Base-by-base conservation (phyloP, 1,139 yeast species). In the Arxiozyma slooffiae region DNA sequence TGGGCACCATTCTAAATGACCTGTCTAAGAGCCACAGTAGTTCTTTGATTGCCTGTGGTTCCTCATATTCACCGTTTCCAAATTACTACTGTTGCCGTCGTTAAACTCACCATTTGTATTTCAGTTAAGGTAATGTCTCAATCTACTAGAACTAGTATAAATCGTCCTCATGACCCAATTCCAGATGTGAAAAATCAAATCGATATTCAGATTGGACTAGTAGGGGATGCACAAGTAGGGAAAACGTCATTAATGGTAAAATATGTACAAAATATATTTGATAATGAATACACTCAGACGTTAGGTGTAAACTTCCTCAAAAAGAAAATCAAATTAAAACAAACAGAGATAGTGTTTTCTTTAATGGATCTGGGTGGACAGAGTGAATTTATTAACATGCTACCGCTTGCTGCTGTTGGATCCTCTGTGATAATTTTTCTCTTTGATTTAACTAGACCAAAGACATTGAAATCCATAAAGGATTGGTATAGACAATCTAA, bases 331-430 rank as follows among this genome's bases (percentile, higher is more conserved):
- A 85, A 83, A 57, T 82, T 92, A 56, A 81, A 92, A 53, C 85
- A 88, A 55, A 90, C 97, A 11, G 89, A 88, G 60, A 88, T 92
- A 54, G 84, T 95, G 37, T 92, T 92, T 64, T 83, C 95, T 34
- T 84, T 92, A 41, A 92, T 97, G 96, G 99, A 92, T 68, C 73
- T 92, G 21, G 99, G 99, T 30, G 99, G 99, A 0, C 96, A 90
- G 61, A 79, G 89, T 53, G 98, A 94, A 67, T 92, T 90, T 67
- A 89, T 90, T 53, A 92, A 92, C 67, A 92, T 92, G 99, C 73
- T 94, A 48, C 97, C 97, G 23, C 72, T 92, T 53, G 97, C 94
- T 9, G 85, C 95, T 16, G 84, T 86, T 57, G 97, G 92, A 56
- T 95, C 98, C 0, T 95, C 90, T 11, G 97, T 97, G 2, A 81